Percentiles rank a stretch among this genome's conserved stretches.
These are phyloP conservation scores for Polyporus arcularius DNA, from an alignment of 768 basidiomycete genomes.

Conservation along the genomic window DNA sequence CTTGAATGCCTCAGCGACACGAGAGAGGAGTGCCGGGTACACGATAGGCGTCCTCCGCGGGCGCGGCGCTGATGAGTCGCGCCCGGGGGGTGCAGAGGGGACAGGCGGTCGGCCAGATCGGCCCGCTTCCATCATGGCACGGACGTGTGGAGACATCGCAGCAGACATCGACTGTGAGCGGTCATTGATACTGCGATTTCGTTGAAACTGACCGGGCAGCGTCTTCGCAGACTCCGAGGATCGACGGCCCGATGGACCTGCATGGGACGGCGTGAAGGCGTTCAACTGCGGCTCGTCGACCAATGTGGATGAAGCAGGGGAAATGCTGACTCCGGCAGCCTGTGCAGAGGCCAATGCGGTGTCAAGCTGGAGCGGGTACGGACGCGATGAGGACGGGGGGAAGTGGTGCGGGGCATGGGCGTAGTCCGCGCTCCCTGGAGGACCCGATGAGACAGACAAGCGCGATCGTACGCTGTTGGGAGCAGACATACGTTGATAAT, in stretches of 20 bases:
- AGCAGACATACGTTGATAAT: conserved; percentile 17
- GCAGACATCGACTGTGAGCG: conserved; percentile 79
- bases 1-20: conserved; percentile 92
- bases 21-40: conserved; percentile 95
- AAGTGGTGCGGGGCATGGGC: conserved; percentile 31
- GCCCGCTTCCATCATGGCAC: conserved; percentile 44
- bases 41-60: conserved; percentile 67
- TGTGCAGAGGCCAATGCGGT: conserved; percentile 37
- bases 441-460: conserved; percentile 24
- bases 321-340: conserved; percentile 19
- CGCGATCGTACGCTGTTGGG: conserved; percentile 28
- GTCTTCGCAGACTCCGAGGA: conserved; percentile 74
- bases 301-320: conserved; percentile 41
- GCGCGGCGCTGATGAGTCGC: conserved; percentile 38
- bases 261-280: not conserved
- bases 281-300: conserved; percentile 33
- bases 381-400: conserved; percentile 41
- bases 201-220: conserved; percentile 55
- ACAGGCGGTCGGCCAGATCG: conserved; percentile 27
- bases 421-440: conserved; percentile 23
- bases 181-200: conserved; percentile 65
- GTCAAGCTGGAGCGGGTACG: conserved; percentile 62
- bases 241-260: conserved; percentile 38
- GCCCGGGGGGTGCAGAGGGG: conserved; percentile 30
- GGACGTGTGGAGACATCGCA: conserved; percentile 47